Evolutionary conservation across 371 early-diverging fungal genomes (phyloP).

Genomic region (Antonospora locustae): DNA sequence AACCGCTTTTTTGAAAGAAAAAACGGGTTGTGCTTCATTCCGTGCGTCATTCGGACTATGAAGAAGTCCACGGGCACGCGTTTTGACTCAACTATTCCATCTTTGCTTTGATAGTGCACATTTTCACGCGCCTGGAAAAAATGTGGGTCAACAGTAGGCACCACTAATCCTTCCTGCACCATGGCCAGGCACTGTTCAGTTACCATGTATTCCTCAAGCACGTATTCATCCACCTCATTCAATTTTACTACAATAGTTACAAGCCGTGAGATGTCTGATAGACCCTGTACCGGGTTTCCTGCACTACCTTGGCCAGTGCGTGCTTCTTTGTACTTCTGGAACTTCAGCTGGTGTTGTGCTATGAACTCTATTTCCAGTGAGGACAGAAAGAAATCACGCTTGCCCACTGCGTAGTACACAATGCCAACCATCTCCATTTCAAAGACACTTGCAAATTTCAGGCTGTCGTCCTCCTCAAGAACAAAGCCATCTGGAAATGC

Average conservation of each 20-base stretch:
- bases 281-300: too few relatives aligned
- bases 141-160: slow-evolving; percentile 69
- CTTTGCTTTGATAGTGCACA: slow-evolving; percentile 43
- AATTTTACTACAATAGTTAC: slow-evolving; percentile 34
- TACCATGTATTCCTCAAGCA: slow-evolving; percentile 72
- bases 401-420: slow-evolving; percentile 68
- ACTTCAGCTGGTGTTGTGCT: slow-evolving; percentile 67
- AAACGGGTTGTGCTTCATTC: slow-evolving; percentile 20
- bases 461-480: slow-evolving; percentile 57
- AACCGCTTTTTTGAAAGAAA: slow-evolving; percentile 1
- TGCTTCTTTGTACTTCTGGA: slow-evolving; percentile 64
- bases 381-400: slow-evolving; percentile 73
- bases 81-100: slow-evolving; percentile 20
- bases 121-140: slow-evolving; percentile 69
- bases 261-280: slow-evolving; percentile 6
- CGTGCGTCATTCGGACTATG: slow-evolving; percentile 32
- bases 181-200: slow-evolving; percentile 75
- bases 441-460: slow-evolving; percentile 61
- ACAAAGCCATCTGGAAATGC: slow-evolving; percentile 67
- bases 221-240: slow-evolving; percentile 64
- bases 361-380: slow-evolving; percentile 75
- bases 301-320: too few relatives aligned
- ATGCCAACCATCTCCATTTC: slow-evolving; percentile 60
- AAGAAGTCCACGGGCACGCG: slow-evolving; percentile 39
- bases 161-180: slow-evolving; percentile 72